Evolutionary conservation across 495 filamentous ascomycete species (phyloP).

Genomic region (Aspergillus incahuasiensis): DNA sequence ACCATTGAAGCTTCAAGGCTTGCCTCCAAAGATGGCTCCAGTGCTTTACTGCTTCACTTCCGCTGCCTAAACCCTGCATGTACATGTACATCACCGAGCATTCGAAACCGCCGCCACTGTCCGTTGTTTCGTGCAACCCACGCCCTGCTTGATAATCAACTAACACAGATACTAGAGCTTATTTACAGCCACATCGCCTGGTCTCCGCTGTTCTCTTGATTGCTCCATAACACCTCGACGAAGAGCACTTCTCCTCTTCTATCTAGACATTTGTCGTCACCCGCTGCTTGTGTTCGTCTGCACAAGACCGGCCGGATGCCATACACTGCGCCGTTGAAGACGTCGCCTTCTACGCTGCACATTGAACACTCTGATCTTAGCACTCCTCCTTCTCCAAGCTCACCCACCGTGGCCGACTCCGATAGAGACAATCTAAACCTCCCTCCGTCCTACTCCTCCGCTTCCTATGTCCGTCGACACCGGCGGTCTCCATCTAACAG

Average conservation of each 20-base stretch:
- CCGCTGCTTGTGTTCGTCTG: slow-evolving; percentile 35
- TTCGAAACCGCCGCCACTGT: neutral
- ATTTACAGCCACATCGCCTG: slow-evolving; percentile 10
- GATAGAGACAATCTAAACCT: slow-evolving; percentile 47
- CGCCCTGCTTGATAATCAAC: neutral
- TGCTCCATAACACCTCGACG: slow-evolving; percentile 7
- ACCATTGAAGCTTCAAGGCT: neutral
- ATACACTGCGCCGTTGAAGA: slow-evolving; percentile 84
- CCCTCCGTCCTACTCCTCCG: slow-evolving; percentile 73
- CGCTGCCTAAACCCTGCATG: slow-evolving; percentile 4
- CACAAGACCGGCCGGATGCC: slow-evolving; percentile 67
- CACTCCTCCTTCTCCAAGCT: slow-evolving; percentile 46
- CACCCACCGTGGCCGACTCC: slow-evolving; percentile 33
- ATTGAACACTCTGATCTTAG: slow-evolving; percentile 56
- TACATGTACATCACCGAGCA: slow-evolving; percentile 2
- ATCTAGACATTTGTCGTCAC: neutral
- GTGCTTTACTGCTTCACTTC: slow-evolving; percentile 1
- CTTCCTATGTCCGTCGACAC: slow-evolving; percentile 66
- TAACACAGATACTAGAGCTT: neutral
- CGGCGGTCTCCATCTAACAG: slow-evolving; percentile 57
- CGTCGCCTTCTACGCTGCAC: slow-evolving; percentile 70
- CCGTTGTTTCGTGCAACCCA: slow-evolving; percentile 4
- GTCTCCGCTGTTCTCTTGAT: slow-evolving; percentile 11
- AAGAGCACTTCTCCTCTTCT: neutral
- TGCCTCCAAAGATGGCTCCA: neutral